Evolutionary conservation across 2,329 filamentous ascomycete genomes (phyloP).

Genomic region (Talaromyces amestolkiae): DNA sequence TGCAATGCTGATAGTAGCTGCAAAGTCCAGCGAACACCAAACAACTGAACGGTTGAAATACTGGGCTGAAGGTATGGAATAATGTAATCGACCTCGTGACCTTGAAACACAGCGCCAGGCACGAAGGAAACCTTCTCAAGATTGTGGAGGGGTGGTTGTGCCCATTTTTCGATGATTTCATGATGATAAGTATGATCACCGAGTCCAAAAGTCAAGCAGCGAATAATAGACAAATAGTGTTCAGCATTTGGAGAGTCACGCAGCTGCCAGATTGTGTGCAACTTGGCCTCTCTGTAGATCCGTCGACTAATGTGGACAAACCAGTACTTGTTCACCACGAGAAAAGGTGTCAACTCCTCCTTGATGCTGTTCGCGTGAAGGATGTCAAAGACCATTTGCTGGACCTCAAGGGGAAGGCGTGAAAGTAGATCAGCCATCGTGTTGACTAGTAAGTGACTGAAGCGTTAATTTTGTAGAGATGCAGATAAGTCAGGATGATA

Average conservation of each 20-base stretch:
- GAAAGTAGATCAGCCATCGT: not conserved
- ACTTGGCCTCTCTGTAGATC: not conserved
- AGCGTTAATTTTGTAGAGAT: not conserved
- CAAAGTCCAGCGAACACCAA: not conserved
- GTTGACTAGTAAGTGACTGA: not conserved
- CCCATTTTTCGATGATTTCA: not conserved
- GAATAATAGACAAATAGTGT: not conserved
- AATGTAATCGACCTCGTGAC: not conserved
- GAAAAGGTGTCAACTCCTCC: not conserved
- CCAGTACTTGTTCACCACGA: conserved; percentile 9
- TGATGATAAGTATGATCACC: not conserved
- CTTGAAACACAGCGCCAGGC: not conserved
- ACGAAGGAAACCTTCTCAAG: conserved; percentile 3
- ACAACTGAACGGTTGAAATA: not conserved
- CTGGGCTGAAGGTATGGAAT: conserved; percentile 5
- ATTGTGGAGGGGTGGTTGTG: not conserved
- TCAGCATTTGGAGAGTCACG: conserved; percentile 1
- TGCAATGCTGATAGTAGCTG: conserved; percentile 1
- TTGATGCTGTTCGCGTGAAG: not conserved
- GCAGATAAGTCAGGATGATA: not conserved
- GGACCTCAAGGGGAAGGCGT: conserved; percentile 4
- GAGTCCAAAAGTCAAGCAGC: conserved; percentile 3
- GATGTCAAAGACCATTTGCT: not conserved
- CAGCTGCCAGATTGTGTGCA: not conserved
- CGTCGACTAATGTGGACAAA: not conserved